These are phyloP conservation scores for Gautieria morchelliformis DNA, from an alignment of 768 basidiomycete genomes.

Conservation along the genomic window DNA sequence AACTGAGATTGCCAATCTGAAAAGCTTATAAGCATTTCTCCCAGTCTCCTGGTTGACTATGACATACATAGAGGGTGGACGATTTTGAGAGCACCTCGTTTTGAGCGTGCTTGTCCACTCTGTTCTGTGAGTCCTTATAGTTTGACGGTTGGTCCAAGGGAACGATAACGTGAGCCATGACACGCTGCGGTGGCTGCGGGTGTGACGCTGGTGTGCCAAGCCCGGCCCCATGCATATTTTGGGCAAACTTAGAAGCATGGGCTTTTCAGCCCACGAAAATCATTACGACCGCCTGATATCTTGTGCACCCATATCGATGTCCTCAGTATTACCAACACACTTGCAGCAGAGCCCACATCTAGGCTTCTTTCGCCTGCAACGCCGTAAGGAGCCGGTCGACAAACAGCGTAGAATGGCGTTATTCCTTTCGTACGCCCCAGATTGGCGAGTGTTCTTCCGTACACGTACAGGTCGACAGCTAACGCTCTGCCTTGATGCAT, in stretches of 20 bases:
- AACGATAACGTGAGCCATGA: conserved; percentile 78
- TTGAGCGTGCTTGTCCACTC: conserved; percentile 70
- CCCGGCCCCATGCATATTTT: too few relatives aligned
- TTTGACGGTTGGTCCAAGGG: conserved; percentile 90
- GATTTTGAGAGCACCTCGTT: conserved; percentile 75
- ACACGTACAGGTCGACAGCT: not conserved
- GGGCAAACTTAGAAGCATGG: too few relatives aligned
- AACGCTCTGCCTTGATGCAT: not conserved
- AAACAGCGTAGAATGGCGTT: conserved; percentile 29
- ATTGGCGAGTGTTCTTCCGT: conserved; percentile 44
- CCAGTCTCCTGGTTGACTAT: conserved; percentile 6
- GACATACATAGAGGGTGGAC: conserved; percentile 82
- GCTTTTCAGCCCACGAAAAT: too few relatives aligned
- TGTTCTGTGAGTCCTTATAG: conserved; percentile 89
- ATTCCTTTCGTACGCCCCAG: conserved; percentile 58
- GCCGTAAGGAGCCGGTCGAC: not conserved
- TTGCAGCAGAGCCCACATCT: not conserved
- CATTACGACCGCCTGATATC: too few relatives aligned
- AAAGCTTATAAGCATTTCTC: not conserved
- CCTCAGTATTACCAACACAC: not conserved
- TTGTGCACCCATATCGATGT: not conserved
- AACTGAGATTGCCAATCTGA: conserved; percentile 87
- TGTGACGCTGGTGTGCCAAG: too few relatives aligned
- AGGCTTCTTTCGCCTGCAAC: conserved; percentile 2
- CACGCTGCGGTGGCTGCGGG: too few relatives aligned